Conservation (phyloP, 192 early-diverging fungal species). For the Gorgonomyces haynaldii region DNA sequence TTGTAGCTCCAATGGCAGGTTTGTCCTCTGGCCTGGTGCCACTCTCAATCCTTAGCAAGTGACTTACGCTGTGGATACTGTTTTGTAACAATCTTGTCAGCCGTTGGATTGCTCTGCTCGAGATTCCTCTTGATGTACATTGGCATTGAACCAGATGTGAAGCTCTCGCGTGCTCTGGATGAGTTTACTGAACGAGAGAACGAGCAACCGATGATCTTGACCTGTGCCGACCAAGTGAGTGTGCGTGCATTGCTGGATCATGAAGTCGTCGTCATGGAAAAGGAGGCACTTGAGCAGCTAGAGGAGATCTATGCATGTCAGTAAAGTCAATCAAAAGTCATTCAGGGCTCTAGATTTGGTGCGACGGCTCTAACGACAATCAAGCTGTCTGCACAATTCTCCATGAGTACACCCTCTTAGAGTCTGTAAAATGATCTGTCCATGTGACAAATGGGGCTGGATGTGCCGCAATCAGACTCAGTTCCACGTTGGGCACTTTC, state of each 20-base stretch:
- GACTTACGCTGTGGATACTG: too few relatives aligned
- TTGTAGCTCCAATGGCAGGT: too few relatives aligned
- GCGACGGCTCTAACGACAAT: too few relatives aligned
- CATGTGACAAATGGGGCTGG: too few relatives aligned
- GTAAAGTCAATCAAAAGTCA: too few relatives aligned
- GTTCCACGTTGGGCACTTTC: too few relatives aligned
- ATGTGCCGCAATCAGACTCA: too few relatives aligned
- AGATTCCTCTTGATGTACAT: conserved; percentile 33
- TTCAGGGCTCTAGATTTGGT: too few relatives aligned
- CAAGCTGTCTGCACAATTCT: neutral
- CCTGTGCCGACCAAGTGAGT: conserved; percentile 17
- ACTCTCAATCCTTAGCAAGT: too few relatives aligned
- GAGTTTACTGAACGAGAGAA: conserved; percentile 10
- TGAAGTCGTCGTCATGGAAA: conserved; percentile 35
- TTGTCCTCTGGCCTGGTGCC: too few relatives aligned
- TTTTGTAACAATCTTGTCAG: conserved; percentile 13
- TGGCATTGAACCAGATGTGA: neutral
- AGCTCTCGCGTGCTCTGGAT: conserved; percentile 20
- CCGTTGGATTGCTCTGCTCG: conserved; percentile 13
- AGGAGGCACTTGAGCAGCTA: conserved; percentile 33
- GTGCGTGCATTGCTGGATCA: conserved; percentile 30
- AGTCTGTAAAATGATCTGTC: too few relatives aligned
- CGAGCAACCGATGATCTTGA: conserved; percentile 24
- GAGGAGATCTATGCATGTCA: conserved; percentile 33
- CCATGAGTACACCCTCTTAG: neutral